Evolutionary conservation across 2,329 filamentous ascomycete species (phyloP), one percentile per base, ranked within the genome.

Genomic region (Claviceps arundinis): DNA sequence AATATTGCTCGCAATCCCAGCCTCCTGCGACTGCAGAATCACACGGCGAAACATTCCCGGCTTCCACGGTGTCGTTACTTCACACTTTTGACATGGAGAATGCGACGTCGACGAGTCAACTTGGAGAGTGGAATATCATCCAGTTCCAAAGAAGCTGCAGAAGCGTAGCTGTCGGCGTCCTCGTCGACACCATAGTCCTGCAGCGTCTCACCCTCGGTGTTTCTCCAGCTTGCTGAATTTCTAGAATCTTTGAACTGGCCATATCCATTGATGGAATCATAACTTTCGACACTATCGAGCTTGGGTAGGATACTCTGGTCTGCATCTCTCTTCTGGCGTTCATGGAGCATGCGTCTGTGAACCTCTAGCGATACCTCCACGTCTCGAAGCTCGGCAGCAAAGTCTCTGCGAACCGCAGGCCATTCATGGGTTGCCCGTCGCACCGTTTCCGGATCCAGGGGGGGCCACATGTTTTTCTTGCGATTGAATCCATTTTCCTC

Each of bases 131-230:
- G 87, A 14, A 91, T 68, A 59, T 89, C 81, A 59, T 89, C 81
- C 1, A 78, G 75, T 16, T 78, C 74, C 7, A 67, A 64, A 4
- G 62, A 61, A 3, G 56, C 44, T 8, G 56, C 55, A 11, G 50
- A 52, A 16, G 56, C 57, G 11, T 53, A 53, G 26, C 61, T 61
- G 52, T 89, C 84, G 0, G 76, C 77, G 14, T 87, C 84, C 60
- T 89, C 85, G 58, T 91, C 87, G 0, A 93, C 86, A 1, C 87
- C 87, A 61, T 83, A 93, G 60, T 93, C 87, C 43, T 77, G 73
- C 48, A 93, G 67, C 37, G 80, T 73, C 61, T 91, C 85, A 1
- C 87, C 87, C 50, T 91, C 86, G 0, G 79, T 74, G 58, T 90
- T 91, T 0, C 75, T 80, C 87, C 87, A 93, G 5, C 71, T 76